Evolutionary conservation across 306 rosid genomes (phyloP).

Genomic region (Coriaria nepalensis): DNA sequence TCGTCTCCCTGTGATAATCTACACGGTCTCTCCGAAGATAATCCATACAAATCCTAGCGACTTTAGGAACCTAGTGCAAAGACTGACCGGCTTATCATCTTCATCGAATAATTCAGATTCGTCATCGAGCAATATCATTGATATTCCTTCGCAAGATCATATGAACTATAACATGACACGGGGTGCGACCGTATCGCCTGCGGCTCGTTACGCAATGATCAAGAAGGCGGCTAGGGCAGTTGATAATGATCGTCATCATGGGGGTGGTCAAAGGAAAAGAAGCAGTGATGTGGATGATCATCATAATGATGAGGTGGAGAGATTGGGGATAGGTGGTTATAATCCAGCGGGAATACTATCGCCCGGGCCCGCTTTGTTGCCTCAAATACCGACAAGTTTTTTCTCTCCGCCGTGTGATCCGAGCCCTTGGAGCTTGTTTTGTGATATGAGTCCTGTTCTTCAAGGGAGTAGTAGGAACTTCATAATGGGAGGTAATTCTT

Average conservation of each 20-base stretch:
- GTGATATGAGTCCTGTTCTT: slow-evolving; percentile 54
- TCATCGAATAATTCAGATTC: slow-evolving; percentile 10
- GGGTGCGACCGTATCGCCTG: slow-evolving; percentile 29
- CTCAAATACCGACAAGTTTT: slow-evolving; percentile 47
- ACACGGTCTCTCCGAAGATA: slow-evolving; percentile 66
- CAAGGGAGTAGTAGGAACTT: slow-evolving; percentile 31
- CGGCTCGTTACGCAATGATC: slow-evolving; percentile 39
- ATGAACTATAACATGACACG: neutral
- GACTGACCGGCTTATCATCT: slow-evolving; percentile 48
- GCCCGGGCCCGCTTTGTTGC: slow-evolving; percentile 55
- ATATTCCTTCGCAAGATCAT: neutral
- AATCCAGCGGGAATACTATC: slow-evolving; percentile 56
- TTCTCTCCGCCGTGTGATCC: slow-evolving; percentile 51
- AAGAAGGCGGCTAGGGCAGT: slow-evolving; percentile 36
- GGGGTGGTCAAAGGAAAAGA: neutral
- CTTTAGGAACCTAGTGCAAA: slow-evolving; percentile 72
- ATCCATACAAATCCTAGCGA: slow-evolving; percentile 68
- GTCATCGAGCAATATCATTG: neutral
- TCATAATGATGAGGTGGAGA: slow-evolving; percentile 4
- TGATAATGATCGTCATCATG: slow-evolving; percentile 3
- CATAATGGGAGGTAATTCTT: slow-evolving; percentile 29
- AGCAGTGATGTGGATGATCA: neutral
- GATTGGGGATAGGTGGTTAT: slow-evolving; percentile 1
- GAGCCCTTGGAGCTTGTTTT: slow-evolving; percentile 26
- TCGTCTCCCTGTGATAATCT: slow-evolving; percentile 60